A percentile compares a stretch with the other conserved stretches of the same genome.
Evolutionary conservation across 345 rosid species (phyloP).

Genomic region (Eucalyptus fibrosa): DNA sequence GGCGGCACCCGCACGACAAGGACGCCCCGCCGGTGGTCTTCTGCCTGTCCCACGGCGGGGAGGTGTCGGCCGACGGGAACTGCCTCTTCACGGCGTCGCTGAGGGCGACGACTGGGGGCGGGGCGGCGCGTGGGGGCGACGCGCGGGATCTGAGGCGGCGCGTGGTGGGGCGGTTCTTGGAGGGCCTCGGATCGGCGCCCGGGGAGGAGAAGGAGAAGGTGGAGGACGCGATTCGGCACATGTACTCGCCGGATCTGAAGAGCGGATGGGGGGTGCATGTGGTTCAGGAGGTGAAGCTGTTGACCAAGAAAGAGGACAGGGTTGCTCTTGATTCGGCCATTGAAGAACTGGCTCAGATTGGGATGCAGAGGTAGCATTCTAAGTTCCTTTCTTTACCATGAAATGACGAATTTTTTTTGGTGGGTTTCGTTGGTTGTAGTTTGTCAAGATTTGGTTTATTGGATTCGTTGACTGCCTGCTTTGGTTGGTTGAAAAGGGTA

Average conservation of each 20-base stretch:
- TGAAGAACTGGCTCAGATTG: constrained; percentile 71
- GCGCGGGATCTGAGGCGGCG: constrained; percentile 6
- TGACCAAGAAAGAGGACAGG: constrained; percentile 72
- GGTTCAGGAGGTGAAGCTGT: constrained; percentile 80
- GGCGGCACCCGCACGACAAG: constrained; percentile 63
- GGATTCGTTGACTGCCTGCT: neutral
- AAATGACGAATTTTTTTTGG: neutral
- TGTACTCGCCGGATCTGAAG: constrained; percentile 98
- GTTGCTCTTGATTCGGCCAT: constrained; percentile 57
- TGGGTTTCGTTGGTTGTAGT: neutral
- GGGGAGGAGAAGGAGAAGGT: constrained; percentile 32
- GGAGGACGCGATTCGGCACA: constrained; percentile 50
- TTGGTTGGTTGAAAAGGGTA: neutral
- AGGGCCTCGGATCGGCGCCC: constrained; percentile 56
- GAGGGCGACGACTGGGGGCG: constrained; percentile 41
- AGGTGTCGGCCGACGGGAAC: constrained; percentile 92
- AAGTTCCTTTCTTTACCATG: neutral
- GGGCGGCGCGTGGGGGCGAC: constrained; percentile 43
- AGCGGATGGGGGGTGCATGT: constrained; percentile 98
- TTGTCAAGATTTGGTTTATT: neutral
- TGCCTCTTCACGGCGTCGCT: constrained; percentile 91
- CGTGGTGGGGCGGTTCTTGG: constrained; percentile 56
- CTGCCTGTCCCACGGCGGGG: constrained; percentile 83
- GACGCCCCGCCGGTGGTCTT: constrained; percentile 57
- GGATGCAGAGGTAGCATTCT: constrained; percentile 65